A percentile compares a stretch with the other conserved stretches of the same genome.
phyloP scores from a whole-genome alignment of 768 basidiomycete genomes.

The Boletus huronensis region DNA sequence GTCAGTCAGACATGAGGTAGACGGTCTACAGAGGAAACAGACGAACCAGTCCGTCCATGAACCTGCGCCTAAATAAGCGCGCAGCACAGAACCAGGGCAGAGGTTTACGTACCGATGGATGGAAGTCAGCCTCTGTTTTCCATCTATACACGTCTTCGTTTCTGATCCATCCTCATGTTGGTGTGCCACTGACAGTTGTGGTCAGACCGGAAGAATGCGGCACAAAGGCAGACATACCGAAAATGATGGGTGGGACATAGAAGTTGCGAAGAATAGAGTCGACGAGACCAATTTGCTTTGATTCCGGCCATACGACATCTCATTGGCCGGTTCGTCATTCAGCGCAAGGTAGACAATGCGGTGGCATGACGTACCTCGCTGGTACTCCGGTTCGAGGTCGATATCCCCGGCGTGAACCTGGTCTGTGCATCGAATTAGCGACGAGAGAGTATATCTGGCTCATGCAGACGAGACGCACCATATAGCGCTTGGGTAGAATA shows the following conservation, averaged over 20 bases:
- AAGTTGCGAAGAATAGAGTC: slow-evolving; percentile 79
- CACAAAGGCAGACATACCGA: slow-evolving; percentile 40
- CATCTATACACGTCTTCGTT: slow-evolving; percentile 68
- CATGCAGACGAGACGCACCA: slow-evolving; percentile 32
- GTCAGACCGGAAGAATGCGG: neutral
- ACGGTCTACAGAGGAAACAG: neutral
- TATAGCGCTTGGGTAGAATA: slow-evolving; percentile 62
- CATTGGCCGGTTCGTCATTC: neutral
- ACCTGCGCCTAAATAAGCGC: slow-evolving; percentile 36
- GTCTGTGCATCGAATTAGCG: slow-evolving; percentile 37
- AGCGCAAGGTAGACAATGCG: neutral
- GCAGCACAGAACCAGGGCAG: neutral
- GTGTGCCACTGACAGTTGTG: slow-evolving; percentile 41
- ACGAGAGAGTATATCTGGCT: neutral
- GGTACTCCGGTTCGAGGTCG: slow-evolving; percentile 73
- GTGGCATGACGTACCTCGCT: slow-evolving; percentile 50
- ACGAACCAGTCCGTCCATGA: slow-evolving; percentile 68
- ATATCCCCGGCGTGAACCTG: slow-evolving; percentile 64
- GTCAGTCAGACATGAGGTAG: slow-evolving; percentile 3
- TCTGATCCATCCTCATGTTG: slow-evolving; percentile 60
- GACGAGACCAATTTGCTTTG: slow-evolving; percentile 70
- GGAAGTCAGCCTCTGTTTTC: slow-evolving; percentile 78
- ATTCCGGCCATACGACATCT: slow-evolving; percentile 80
- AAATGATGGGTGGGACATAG: slow-evolving; percentile 78
- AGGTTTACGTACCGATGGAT: slow-evolving; percentile 52